A percentile compares a stretch with the other conserved stretches of the same genome.
phyloP scores from a whole-genome alignment of 2,329 filamentous ascomycete species.

The Xylariales sp. region DNA sequence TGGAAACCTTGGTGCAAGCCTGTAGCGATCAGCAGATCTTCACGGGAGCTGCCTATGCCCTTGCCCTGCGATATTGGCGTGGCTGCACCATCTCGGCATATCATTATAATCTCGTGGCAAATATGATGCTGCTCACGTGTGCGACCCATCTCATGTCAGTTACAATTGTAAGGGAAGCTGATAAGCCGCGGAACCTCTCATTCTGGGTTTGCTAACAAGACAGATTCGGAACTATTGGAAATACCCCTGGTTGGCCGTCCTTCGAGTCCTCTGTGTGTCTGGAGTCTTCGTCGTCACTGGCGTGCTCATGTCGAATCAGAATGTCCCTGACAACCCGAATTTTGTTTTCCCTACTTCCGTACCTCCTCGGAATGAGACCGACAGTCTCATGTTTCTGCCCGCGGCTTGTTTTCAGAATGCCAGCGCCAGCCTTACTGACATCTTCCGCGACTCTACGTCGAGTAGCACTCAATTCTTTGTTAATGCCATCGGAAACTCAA shows the following conservation, averaged over 20 bases:
- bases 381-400: slow-evolving; percentile 22
- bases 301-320: slow-evolving; percentile 27
- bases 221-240: slow-evolving; percentile 28
- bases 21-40: slow-evolving; percentile 34
- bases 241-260: slow-evolving; percentile 21
- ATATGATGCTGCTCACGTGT: slow-evolving; percentile 31
- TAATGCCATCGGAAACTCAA: slow-evolving; percentile 11
- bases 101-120: slow-evolving; percentile 32
- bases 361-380: slow-evolving; percentile 16
- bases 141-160: slow-evolving; percentile 32
- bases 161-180: slow-evolving; percentile 24
- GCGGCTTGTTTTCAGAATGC: slow-evolving; percentile 28
- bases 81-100: slow-evolving; percentile 30
- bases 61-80: slow-evolving; percentile 27
- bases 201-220: no score
- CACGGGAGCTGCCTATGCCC: slow-evolving; percentile 31
- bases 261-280: slow-evolving; percentile 26
- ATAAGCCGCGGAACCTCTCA: no score
- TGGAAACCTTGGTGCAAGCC: slow-evolving; percentile 26
- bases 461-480: slow-evolving; percentile 14
- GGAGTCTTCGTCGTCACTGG: slow-evolving; percentile 27
- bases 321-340: slow-evolving; percentile 13
- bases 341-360: slow-evolving; percentile 23
- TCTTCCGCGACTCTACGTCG: slow-evolving; percentile 13
- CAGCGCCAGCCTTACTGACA: slow-evolving; percentile 7